These are phyloP conservation scores for Carpinus viminea DNA, from an alignment of 306 rosid species.

Conservation along the genomic window DNA sequence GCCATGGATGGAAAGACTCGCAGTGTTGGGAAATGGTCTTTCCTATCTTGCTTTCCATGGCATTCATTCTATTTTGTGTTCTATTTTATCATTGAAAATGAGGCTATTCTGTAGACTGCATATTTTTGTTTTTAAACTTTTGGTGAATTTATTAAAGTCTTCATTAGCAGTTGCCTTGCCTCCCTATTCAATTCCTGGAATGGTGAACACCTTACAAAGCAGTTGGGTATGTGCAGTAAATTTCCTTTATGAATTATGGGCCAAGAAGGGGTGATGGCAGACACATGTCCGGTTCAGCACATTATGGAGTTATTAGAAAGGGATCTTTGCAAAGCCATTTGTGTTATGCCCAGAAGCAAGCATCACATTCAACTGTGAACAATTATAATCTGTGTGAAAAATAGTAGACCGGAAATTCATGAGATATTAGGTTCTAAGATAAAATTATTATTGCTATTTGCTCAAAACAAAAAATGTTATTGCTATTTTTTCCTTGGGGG, in stretches of 20 bases:
- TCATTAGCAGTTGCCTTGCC: not conserved
- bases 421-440: not conserved
- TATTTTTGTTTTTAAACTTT: not conserved
- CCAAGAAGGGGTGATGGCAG: too few relatives aligned
- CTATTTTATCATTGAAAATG: not conserved
- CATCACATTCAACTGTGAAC: not conserved
- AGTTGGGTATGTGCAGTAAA: too few relatives aligned
- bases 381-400: not conserved
- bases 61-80: not conserved
- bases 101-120: not conserved
- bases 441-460: not conserved
- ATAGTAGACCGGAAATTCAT: not conserved
- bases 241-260: too few relatives aligned
- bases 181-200: not conserved
- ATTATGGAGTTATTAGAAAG: not conserved
- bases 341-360: not conserved
- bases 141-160: not conserved
- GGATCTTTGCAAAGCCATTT: not conserved
- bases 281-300: too few relatives aligned
- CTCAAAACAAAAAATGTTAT: too few relatives aligned
- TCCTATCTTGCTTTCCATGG: not conserved
- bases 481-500: not conserved
- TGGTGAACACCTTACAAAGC: too few relatives aligned
- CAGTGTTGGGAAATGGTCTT: not conserved
- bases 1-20: not conserved